Evolutionary conservation across 176 grass and related monocot genomes (phyloP).

Genomic region (Pontederia paniculata): DNA sequence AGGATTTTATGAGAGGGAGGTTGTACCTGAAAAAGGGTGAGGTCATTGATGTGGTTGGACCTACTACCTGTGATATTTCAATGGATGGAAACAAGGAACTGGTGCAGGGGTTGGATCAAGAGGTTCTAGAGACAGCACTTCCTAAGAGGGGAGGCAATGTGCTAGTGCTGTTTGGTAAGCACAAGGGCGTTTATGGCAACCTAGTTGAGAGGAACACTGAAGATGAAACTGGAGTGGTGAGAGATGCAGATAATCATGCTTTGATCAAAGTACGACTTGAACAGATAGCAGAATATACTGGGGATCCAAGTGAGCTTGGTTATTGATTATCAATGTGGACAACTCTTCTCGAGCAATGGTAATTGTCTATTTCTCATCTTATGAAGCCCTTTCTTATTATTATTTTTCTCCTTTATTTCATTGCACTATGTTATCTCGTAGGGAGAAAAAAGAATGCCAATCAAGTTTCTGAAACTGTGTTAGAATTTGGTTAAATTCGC

Average conservation of each 20-base stretch:
- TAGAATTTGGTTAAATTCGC: no score
- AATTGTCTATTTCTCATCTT: no score
- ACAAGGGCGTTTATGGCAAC: slow-evolving; percentile 73
- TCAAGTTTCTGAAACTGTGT: no score
- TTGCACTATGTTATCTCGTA: no score
- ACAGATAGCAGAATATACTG: slow-evolving; percentile 77
- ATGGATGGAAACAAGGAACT: slow-evolving; percentile 64
- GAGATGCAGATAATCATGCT: slow-evolving; percentile 60
- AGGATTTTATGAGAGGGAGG: slow-evolving; percentile 49
- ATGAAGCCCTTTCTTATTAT: no score
- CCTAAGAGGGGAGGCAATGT: slow-evolving; percentile 59
- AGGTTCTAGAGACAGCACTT: slow-evolving; percentile 84
- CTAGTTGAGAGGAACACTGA: slow-evolving; percentile 52
- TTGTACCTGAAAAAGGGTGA: slow-evolving; percentile 76
- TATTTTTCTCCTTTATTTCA: no score
- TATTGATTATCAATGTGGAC: slow-evolving; percentile 29
- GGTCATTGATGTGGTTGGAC: slow-evolving; percentile 80
- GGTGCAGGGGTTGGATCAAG: slow-evolving; percentile 80
- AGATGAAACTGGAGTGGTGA: slow-evolving; percentile 51
- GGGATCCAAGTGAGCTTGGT: slow-evolving; percentile 60
- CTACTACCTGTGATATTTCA: slow-evolving; percentile 59
- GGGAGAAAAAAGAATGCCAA: no score
- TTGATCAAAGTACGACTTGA: slow-evolving; percentile 65
- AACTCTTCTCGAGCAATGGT: no score
- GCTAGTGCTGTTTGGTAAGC: slow-evolving; percentile 73